Percentiles rank a stretch among this genome's conserved stretches.
Evolutionary conservation across 768 basidiomycete species (phyloP).

Genomic region (Tricholoma sp.): DNA sequence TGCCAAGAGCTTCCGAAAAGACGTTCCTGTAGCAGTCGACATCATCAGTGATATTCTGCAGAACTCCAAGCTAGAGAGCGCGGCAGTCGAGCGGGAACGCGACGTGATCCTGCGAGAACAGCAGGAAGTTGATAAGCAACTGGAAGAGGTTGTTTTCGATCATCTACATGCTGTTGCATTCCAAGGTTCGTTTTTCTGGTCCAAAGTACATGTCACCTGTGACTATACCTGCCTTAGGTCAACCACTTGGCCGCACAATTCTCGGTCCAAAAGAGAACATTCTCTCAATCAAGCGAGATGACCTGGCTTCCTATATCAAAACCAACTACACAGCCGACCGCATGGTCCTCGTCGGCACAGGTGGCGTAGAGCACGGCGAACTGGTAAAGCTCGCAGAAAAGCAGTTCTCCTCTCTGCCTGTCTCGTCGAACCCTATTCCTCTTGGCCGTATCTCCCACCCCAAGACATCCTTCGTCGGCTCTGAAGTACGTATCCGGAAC

Average conservation of each 20-base stretch:
- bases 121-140: slow-evolving; percentile 98
- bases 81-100: slow-evolving; percentile 90
- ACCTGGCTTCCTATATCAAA: slow-evolving; percentile 87
- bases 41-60: slow-evolving; percentile 98
- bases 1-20: slow-evolving; percentile 96
- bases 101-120: slow-evolving; percentile 97
- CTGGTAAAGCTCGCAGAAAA: slow-evolving; percentile 94
- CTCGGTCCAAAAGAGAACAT: slow-evolving; percentile 97
- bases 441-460: slow-evolving; percentile 76
- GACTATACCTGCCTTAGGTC: slow-evolving; percentile 43
- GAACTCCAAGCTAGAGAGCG: slow-evolving; percentile 86
- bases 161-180: slow-evolving; percentile 96
- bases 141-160: slow-evolving; percentile 98
- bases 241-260: slow-evolving; percentile 94
- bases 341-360: slow-evolving; percentile 97
- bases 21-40: slow-evolving; percentile 85
- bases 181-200: slow-evolving; percentile 62
- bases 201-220: slow-evolving; percentile 7
- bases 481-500: slow-evolving; percentile 93
- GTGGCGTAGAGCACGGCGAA: slow-evolving; percentile 87
- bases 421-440: slow-evolving; percentile 82
- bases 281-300: slow-evolving; percentile 87
- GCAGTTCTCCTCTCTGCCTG: slow-evolving; percentile 86
- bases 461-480: slow-evolving; percentile 83
- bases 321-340: slow-evolving; percentile 98